Percentiles rank a stretch among this genome's conserved stretches.
These are phyloP conservation scores for Leptographium wingfieldii DNA, from an alignment of 2,329 filamentous ascomycete genomes.

Conservation along the genomic window DNA sequence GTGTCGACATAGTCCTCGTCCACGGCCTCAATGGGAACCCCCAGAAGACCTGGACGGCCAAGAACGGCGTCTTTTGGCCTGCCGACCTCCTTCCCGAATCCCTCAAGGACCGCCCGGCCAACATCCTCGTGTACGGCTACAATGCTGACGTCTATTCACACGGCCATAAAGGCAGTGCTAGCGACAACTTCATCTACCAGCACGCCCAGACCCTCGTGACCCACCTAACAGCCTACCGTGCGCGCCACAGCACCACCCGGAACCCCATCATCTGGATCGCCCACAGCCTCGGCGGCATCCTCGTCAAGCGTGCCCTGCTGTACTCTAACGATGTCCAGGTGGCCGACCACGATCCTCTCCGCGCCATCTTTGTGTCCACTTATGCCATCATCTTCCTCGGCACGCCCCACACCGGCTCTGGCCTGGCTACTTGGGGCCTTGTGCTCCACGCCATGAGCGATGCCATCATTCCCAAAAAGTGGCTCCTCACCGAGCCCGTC, in stretches of 20 bases:
- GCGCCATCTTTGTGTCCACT: conserved; percentile 61
- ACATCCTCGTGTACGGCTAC: conserved; percentile 62
- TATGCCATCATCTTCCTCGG: conserved; percentile 67
- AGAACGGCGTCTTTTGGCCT: conserved; percentile 55
- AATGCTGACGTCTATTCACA: conserved; percentile 51
- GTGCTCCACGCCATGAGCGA: conserved; percentile 56
- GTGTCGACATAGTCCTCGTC: conserved; percentile 55
- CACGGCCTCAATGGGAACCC: conserved; percentile 59
- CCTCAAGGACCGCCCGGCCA: conserved; percentile 42
- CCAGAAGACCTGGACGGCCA: conserved; percentile 47
- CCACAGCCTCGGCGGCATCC: conserved; percentile 60
- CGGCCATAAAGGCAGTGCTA: conserved; percentile 34
- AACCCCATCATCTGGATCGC: conserved; percentile 66
- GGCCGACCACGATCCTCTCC: conserved; percentile 48
- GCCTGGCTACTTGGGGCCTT: conserved; percentile 54
- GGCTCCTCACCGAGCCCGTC: conserved; percentile 55
- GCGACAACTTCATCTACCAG: conserved; percentile 55
- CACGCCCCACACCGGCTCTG: conserved; percentile 61
- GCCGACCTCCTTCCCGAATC: conserved; percentile 50
- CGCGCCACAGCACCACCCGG: conserved; percentile 39
- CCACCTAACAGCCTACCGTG: conserved; percentile 49
- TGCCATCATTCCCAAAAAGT: conserved; percentile 49
- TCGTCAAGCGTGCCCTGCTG: conserved; percentile 57
- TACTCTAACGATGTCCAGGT: conserved; percentile 50
- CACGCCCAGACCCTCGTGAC: conserved; percentile 59